phyloP scores from a whole-genome alignment of 257 asterid species.

The Thymus mandschuricus region DNA sequence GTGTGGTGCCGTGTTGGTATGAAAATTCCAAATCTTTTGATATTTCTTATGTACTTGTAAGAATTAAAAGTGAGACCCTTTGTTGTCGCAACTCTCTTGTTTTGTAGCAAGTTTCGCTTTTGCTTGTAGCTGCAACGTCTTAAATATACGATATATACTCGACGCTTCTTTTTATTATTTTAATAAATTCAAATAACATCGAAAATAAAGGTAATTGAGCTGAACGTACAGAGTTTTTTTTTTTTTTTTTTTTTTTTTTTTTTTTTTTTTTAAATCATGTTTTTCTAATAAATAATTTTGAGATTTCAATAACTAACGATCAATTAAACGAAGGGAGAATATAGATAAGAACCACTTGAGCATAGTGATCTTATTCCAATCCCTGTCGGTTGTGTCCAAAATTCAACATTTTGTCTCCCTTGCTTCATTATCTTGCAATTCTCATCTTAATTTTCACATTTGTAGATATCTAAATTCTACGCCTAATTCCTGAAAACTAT shows the following conservation, averaged over 20 bases:
- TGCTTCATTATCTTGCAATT: not conserved
- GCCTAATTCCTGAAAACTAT: not conserved
- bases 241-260: too few species aligned
- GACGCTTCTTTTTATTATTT: too few species aligned
- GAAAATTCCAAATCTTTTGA: not conserved
- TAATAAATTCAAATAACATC: too few species aligned
- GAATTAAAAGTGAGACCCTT: not conserved
- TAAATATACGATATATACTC: not conserved
- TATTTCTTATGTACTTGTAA: not conserved
- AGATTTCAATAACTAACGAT: too few species aligned
- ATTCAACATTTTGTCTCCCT: constrained; percentile 11
- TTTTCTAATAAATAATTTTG: too few species aligned
- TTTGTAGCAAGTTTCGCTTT: not conserved
- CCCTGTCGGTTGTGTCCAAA: not conserved
- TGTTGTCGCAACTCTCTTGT: not conserved
- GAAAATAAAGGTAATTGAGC: too few species aligned
- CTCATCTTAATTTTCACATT: too few species aligned
- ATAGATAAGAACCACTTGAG: not conserved
- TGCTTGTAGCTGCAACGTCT: not conserved
- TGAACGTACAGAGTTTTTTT: too few species aligned
- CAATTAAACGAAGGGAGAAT: too few species aligned
- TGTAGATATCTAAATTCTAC: not conserved
- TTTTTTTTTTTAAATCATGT: too few species aligned
- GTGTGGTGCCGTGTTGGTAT: not conserved
- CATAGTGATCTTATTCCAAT: not conserved